These are phyloP conservation scores for Cryphonectria japonica DNA, from an alignment of 2,329 filamentous ascomycete genomes.

Conservation along the genomic window DNA sequence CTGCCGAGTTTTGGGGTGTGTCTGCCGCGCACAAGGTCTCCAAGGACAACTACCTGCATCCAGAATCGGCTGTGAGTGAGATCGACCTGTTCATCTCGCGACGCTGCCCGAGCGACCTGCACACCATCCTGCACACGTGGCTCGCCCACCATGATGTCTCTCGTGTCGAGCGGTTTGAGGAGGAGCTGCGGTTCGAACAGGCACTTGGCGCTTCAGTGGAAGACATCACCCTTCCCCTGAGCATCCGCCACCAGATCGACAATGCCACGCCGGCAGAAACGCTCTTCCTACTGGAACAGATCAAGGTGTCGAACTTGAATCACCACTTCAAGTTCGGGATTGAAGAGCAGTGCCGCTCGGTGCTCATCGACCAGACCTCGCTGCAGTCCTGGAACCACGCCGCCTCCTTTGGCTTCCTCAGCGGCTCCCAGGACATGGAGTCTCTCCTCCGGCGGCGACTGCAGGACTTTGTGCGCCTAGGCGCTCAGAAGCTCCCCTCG, in stretches of 20 bases:
- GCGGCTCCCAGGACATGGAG: conserved; percentile 35
- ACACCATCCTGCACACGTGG: conserved; percentile 43
- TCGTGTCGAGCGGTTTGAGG: conserved; percentile 39
- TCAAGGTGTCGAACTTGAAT: conserved; percentile 34
- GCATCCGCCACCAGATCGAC: conserved; percentile 37
- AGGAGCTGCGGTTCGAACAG: conserved; percentile 37
- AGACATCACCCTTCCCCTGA: conserved; percentile 33
- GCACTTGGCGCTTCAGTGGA: conserved; percentile 16
- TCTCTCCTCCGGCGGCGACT: conserved; percentile 37
- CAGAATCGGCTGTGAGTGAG: conserved; percentile 26
- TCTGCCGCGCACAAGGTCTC: conserved; percentile 29
- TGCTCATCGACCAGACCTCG: conserved; percentile 37
- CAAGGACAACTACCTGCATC: conserved; percentile 14
- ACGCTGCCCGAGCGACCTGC: conserved; percentile 38
- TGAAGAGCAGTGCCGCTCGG: conserved; percentile 33
- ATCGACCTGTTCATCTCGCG: conserved; percentile 43
- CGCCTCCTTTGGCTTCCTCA: conserved; percentile 35
- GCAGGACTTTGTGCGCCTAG: conserved; percentile 33
- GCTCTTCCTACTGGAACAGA: conserved; percentile 39
- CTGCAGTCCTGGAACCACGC: conserved; percentile 35
- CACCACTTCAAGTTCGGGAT: conserved; percentile 36
- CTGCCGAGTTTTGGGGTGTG: conserved; percentile 42
- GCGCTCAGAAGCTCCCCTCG: conserved; percentile 33
- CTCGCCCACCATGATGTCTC: conserved; percentile 42
- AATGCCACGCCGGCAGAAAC: conserved; percentile 37